phyloP scores from a whole-genome alignment of 805 yeast species.

The Lipomyces yamanashiensis region DNA sequence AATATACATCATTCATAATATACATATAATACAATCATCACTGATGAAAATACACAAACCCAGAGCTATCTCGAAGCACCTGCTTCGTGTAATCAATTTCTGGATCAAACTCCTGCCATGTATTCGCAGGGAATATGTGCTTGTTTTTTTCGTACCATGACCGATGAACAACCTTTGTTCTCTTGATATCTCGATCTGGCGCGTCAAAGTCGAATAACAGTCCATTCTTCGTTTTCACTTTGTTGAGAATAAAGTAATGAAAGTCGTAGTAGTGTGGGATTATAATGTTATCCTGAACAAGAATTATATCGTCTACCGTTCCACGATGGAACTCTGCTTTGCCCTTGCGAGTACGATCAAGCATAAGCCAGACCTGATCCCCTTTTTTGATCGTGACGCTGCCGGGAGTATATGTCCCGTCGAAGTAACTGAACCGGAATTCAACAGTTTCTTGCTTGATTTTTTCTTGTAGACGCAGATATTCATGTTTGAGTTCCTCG shows the following conservation, averaged over 20 bases:
- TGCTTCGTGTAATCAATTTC: constrained; percentile 39
- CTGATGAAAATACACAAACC: constrained; percentile 36
- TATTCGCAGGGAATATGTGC: constrained; percentile 42
- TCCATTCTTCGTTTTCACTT: constrained; percentile 39
- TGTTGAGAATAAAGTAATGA: constrained; percentile 39
- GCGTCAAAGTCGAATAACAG: constrained; percentile 39
- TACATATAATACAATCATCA: neutral
- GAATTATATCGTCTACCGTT: constrained; percentile 42
- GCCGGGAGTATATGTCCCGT: constrained; percentile 38
- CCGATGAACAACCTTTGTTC: constrained; percentile 40
- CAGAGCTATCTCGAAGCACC: constrained; percentile 38
- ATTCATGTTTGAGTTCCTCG: constrained; percentile 29
- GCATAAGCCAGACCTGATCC: constrained; percentile 41
- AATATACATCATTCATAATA: neutral
- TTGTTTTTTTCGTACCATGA: constrained; percentile 43
- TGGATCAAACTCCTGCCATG: constrained; percentile 44
- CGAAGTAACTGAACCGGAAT: constrained; percentile 39
- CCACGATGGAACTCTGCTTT: constrained; percentile 40
- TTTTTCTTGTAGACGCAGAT: constrained; percentile 29
- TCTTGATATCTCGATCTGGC: constrained; percentile 16
- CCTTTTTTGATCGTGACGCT: constrained; percentile 39
- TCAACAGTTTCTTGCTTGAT: constrained; percentile 34
- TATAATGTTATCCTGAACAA: constrained; percentile 41
- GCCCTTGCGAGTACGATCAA: constrained; percentile 40
- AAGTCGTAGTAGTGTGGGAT: constrained; percentile 44